Conservation (phyloP, 1,284 basidiomycete species). For the Microbotryomycetes sp. region DNA sequence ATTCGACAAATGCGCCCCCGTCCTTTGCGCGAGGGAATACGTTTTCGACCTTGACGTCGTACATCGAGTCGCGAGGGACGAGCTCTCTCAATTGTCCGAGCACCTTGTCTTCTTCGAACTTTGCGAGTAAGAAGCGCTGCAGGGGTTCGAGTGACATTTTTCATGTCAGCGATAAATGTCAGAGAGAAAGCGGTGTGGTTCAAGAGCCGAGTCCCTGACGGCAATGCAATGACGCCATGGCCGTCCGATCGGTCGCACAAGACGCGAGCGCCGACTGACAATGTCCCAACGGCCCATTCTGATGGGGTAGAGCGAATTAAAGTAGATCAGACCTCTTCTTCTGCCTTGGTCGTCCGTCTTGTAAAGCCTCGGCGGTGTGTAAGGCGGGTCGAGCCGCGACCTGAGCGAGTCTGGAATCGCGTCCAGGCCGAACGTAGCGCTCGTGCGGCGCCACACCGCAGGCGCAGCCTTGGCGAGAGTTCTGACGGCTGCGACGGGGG, state of each 20-base stretch:
- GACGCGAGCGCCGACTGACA: too few relatives aligned
- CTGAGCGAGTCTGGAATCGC: not conserved
- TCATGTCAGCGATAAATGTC: not conserved
- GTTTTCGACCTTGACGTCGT: constrained; percentile 29
- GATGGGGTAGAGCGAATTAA: constrained; percentile 32
- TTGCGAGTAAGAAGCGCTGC: constrained; percentile 18
- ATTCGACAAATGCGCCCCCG: constrained; percentile 78
- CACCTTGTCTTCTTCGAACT: constrained; percentile 18
- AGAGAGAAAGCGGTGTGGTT: too few relatives aligned
- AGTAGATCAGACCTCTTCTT: constrained; percentile 23
- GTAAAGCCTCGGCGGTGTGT: not conserved
- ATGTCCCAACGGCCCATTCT: constrained; percentile 27
- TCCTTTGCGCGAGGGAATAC: constrained; percentile 51
- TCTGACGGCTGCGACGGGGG: too few relatives aligned
- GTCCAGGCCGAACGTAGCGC: not conserved
- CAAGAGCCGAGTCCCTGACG: too few relatives aligned
- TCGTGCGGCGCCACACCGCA: not conserved
- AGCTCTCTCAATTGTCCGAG: constrained; percentile 11
- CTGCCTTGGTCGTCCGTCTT: not conserved
- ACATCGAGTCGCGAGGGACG: constrained; percentile 15
- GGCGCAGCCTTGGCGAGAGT: too few relatives aligned
- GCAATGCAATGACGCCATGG: too few relatives aligned
- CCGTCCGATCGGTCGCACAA: too few relatives aligned
- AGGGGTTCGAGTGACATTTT: not conserved
- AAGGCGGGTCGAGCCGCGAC: not conserved